Evolutionary conservation across 1,284 basidiomycete genomes (phyloP).

Genomic region (Cutaneotrichosporon dermatis): DNA sequence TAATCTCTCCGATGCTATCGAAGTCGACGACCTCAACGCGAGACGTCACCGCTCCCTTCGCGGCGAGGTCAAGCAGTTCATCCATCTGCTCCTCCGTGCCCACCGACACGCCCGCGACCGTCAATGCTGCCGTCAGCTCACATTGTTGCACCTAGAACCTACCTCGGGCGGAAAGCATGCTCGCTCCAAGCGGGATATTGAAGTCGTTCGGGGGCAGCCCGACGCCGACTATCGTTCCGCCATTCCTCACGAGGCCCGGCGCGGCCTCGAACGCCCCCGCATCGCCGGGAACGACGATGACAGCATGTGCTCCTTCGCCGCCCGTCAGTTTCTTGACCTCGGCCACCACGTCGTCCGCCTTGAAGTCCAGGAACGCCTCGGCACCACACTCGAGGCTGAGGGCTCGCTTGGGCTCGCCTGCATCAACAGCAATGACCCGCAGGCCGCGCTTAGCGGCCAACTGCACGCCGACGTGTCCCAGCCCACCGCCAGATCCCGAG

Average conservation of each 20-base stretch:
- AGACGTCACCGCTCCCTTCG: not conserved
- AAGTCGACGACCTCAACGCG: constrained; percentile 1
- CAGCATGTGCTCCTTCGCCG: constrained; percentile 1
- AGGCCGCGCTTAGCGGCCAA: constrained; percentile 70
- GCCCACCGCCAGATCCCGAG: constrained; percentile 51
- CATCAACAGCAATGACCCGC: constrained; percentile 71
- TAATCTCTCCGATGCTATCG: constrained; percentile 2
- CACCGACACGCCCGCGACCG: not conserved
- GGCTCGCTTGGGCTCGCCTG: constrained; percentile 62
- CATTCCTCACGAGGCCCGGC: not conserved
- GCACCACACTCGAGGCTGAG: constrained; percentile 63
- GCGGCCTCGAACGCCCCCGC: not conserved
- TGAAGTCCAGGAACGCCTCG: constrained; percentile 72
- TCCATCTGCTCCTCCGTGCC: constrained; percentile 5
- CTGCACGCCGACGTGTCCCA: constrained; percentile 59
- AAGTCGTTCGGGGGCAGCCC: constrained; percentile 2
- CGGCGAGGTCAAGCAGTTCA: not conserved
- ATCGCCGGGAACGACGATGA: constrained; percentile 4
- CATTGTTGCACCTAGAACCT: not conserved
- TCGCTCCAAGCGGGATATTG: not conserved
- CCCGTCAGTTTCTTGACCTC: constrained; percentile 40
- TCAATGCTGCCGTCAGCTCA: not conserved
- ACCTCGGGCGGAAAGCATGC: not conserved
- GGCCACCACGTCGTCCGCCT: not conserved
- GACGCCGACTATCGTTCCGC: not conserved